Percentiles rank a stretch among this genome's conserved stretches.
Conservation (phyloP, 2,329 filamentous ascomycete species). For the Xenoacremonium recifei region DNA sequence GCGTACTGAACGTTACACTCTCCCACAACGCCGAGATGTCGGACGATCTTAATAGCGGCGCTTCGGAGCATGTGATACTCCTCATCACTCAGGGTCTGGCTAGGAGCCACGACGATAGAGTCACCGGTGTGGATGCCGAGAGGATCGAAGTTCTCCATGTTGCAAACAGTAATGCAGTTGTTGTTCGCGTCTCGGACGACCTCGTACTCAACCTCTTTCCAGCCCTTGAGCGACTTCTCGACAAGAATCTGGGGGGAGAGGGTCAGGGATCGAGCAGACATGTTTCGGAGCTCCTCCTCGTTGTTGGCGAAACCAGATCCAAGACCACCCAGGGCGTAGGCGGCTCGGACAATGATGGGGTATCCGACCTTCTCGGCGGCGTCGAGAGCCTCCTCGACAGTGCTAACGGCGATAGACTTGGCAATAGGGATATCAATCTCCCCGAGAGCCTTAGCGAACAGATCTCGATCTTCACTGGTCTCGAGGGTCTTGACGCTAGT, state of each 20-base stretch:
- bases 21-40: slow-evolving; percentile 93
- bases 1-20: slow-evolving; percentile 99
- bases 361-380: slow-evolving; percentile 88
- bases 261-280: slow-evolving; percentile 89
- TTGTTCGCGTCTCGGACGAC: slow-evolving; percentile 95
- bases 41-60: slow-evolving; percentile 96
- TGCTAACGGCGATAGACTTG: slow-evolving; percentile 88
- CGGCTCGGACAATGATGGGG: slow-evolving; percentile 95
- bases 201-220: slow-evolving; percentile 99
- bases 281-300: slow-evolving; percentile 86
- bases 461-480: slow-evolving; percentile 91
- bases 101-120: slow-evolving; percentile 96
- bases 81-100: slow-evolving; percentile 95
- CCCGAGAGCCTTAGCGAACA: slow-evolving; percentile 92
- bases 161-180: slow-evolving; percentile 99
- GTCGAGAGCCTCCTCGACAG: slow-evolving; percentile 86
- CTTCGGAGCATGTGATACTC: slow-evolving; percentile 99
- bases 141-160: slow-evolving; percentile 82
- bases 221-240: slow-evolving; percentile 98
- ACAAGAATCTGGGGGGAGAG: slow-evolving; percentile 95
- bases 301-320: slow-evolving; percentile 96
- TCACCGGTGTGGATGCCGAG: slow-evolving; percentile 97
- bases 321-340: slow-evolving; percentile 92
- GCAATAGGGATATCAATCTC: slow-evolving; percentile 98
- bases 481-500: slow-evolving; percentile 93